Evolutionary conservation across 495 filamentous ascomycete genomes (phyloP).

Genomic region (Barbatosphaeria neglecta): DNA sequence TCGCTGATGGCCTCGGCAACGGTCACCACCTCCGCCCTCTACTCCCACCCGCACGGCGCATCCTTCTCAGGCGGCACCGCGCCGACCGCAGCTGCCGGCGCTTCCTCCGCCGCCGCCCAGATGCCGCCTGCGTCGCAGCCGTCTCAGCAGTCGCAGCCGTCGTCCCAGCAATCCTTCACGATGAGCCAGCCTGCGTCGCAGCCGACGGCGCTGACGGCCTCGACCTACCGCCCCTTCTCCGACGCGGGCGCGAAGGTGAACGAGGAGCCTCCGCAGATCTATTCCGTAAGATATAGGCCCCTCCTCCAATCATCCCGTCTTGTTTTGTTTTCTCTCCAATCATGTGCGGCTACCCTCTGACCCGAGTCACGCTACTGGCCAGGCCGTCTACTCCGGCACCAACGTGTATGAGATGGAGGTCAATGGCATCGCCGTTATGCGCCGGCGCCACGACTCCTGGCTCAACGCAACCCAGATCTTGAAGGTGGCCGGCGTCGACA

Average conservation of each 20-base stretch:
- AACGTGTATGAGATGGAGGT: conserved; percentile 97
- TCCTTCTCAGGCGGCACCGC: conserved; percentile 22
- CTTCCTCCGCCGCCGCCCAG: conserved; percentile 15
- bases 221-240: conserved; percentile 26
- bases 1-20: conserved; percentile 30
- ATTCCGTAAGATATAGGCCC: conserved; percentile 67
- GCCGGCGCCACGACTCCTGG: conserved; percentile 80
- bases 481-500: conserved; percentile 92
- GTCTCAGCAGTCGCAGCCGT: conserved; percentile 29
- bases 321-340: neutral
- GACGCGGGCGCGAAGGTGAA: conserved; percentile 35
- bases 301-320: too few species aligned
- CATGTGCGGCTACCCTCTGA: neutral
- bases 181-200: conserved; percentile 35
- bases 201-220: conserved; percentile 6
- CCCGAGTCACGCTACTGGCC: conserved; percentile 6
- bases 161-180: conserved; percentile 38
- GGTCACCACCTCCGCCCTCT: conserved; percentile 12
- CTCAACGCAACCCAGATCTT: conserved; percentile 95
- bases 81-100: conserved; percentile 9
- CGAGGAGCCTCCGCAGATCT: conserved; percentile 60
- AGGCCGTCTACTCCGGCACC: conserved; percentile 92
- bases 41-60: conserved; percentile 13
- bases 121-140: conserved; percentile 8
- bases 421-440: conserved; percentile 84